Conservation (phyloP, 768 basidiomycete genomes). For the Sporobolomyces pararoseus region DNA sequence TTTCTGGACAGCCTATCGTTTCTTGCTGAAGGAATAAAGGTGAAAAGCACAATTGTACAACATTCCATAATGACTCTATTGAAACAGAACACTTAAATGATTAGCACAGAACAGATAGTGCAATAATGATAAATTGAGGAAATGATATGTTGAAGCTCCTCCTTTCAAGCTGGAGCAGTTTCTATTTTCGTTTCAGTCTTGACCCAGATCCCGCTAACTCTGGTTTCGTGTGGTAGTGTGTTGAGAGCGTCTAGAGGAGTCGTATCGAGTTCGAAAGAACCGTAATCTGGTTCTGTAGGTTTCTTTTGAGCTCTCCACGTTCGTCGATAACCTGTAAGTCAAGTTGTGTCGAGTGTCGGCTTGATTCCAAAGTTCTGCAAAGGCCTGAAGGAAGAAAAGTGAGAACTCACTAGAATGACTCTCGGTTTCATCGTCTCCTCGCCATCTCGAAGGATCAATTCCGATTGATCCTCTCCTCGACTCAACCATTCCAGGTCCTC, state of each 20-base stretch:
- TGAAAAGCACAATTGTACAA: no score
- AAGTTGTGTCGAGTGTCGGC: no score
- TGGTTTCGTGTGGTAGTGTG: neutral
- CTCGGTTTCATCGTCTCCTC: conserved; percentile 1
- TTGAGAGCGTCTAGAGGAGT: neutral
- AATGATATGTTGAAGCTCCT: no score
- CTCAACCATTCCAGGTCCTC: no score
- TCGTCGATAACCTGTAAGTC: neutral
- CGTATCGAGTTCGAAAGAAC: conserved; percentile 7
- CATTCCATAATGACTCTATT: no score
- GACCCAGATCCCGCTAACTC: neutral
- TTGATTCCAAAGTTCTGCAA: no score
- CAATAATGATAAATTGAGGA: no score
- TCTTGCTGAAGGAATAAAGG: no score
- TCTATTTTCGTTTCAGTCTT: conserved; percentile 5
- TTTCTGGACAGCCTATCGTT: no score
- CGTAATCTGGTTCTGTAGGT: conserved; percentile 7
- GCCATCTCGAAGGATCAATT: neutral
- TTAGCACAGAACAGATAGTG: no score
- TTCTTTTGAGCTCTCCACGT: neutral
- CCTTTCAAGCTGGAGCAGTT: no score
- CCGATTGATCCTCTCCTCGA: neutral
- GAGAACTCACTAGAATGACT: neutral
- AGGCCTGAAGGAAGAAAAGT: neutral
- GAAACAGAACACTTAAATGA: no score